These are phyloP conservation scores for Suillus clintonianus DNA, from an alignment of 768 basidiomycete genomes.

Conservation along the genomic window DNA sequence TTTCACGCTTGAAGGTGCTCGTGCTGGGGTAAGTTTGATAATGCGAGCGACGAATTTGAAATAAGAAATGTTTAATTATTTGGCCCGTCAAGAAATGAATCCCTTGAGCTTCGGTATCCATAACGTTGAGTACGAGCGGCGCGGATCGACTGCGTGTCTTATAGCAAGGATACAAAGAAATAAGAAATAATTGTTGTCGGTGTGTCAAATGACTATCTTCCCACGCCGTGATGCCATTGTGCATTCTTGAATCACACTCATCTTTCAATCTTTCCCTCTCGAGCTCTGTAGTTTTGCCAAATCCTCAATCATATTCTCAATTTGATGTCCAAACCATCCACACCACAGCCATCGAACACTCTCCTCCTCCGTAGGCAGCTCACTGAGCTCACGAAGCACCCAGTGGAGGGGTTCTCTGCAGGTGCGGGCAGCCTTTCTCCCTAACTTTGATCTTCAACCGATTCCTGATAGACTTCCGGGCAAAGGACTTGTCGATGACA, in stretches of 20 bases:
- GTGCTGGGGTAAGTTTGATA: too few species aligned
- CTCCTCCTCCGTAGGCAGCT: constrained; percentile 80
- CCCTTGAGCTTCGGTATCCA: too few species aligned
- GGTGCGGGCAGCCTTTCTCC: constrained; percentile 46
- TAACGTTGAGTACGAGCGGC: background rate
- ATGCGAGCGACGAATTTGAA: background rate
- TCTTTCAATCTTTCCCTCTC: background rate
- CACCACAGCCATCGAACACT: constrained; percentile 36
- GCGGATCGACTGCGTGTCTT: too few species aligned
- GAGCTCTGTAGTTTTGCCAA: background rate
- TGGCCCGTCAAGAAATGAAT: too few species aligned
- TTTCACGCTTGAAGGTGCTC: too few species aligned
- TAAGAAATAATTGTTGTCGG: background rate
- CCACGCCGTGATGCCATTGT: background rate
- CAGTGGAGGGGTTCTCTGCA: constrained; percentile 96
- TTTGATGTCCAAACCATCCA: constrained; percentile 47
- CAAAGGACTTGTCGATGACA: constrained; percentile 89
- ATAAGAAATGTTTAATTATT: background rate
- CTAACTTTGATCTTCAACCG: constrained; percentile 33
- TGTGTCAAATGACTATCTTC: background rate
- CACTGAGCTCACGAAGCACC: constrained; percentile 84
- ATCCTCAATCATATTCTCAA: background rate
- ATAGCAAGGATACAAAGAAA: too few species aligned
- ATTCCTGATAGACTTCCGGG: constrained; percentile 34
- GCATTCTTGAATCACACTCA: background rate